These are phyloP conservation scores for Cutaneotrichosporon sp. DNA, from an alignment of 1,284 basidiomycete species.

Conservation along the genomic window DNA sequence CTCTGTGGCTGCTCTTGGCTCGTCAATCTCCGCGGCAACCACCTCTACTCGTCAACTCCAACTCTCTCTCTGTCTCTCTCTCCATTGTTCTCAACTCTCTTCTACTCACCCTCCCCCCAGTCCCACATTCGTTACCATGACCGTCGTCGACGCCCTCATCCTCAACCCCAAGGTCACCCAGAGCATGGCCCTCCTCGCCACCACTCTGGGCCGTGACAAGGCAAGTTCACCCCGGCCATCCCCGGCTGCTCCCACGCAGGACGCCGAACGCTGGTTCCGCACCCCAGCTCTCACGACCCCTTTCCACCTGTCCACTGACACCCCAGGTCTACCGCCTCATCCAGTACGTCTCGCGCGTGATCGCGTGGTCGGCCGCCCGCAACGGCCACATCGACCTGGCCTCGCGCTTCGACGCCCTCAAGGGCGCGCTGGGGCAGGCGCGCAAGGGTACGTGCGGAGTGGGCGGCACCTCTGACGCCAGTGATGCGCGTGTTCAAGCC, in stretches of 20 bases:
- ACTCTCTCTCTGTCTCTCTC: neutral
- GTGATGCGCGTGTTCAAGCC: conserved; percentile 94
- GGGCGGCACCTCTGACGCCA: conserved; percentile 49
- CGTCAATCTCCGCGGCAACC: neutral
- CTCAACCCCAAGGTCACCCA: conserved; percentile 79
- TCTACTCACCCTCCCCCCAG: neutral
- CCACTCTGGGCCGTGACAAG: conserved; percentile 88
- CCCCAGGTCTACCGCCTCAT: conserved; percentile 79
- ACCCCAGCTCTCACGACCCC: neutral
- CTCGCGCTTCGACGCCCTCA: conserved; percentile 74
- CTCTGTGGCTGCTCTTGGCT: neutral
- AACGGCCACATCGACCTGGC: conserved; percentile 67
- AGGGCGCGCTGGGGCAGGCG: conserved; percentile 71
- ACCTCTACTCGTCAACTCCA: too few relatives aligned
- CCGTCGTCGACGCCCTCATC: conserved; percentile 68
- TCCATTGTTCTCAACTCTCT: neutral
- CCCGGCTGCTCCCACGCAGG: neutral
- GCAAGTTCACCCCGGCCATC: conserved; percentile 51
- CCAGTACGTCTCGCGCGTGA: conserved; percentile 89
- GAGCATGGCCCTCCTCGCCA: conserved; percentile 72
- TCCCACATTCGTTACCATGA: conserved; percentile 30
- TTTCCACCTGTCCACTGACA: neutral
- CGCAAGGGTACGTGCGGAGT: conserved; percentile 66
- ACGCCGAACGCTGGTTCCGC: neutral
- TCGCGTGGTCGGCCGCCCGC: conserved; percentile 76